Evolutionary conservation across 176 grass and related monocot species (phyloP), one percentile per base, ranked within the genome.

Genomic region (Ensete ventricosum): DNA sequence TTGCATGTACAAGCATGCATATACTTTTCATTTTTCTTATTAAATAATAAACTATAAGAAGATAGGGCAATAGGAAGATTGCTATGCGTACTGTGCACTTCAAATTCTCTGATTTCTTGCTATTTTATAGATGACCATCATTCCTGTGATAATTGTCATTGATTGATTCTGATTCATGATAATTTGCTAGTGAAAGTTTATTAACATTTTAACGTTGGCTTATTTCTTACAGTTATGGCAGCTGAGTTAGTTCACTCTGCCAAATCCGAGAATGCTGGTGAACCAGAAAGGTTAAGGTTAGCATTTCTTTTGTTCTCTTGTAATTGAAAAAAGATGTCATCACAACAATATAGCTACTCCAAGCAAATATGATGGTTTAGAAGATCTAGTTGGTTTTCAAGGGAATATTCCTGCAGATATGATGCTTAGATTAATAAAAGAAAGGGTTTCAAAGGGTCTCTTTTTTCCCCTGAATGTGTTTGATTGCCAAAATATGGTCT

Each of bases 281-380:
- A 90, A 66, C 94, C 90, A 75, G 88, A 97, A 67, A 88, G 94
- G 87, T 55, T 97, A 86, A 93, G 94, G 94, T 97, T 85, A 97
- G 84, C 78, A 77, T 52, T 73, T 83, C 9, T 53, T 74, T 69
- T 19, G 17, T 53, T 20, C 55, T 10, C 14, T 14, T 64, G 11
- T 21, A 50, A 50, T 26, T 60, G 9, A 49, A 19, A 71, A 51
- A 22, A 52, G 50, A 52, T 51, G 50, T 52, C 20, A 21, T 19
- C 14, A 51, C 14, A 51, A 51, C 52, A 26, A 17, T 49, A 52
- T 7, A 22, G 48, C 19, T 19, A 71, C 9, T 71, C 11, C 63
- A 27, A 65, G 63, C 3, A 65, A 9, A 65, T 12, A 26, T 12
- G 21, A 26, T 26, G n/a, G 11, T 60, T 59, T 60, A 12, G 63